These are phyloP conservation scores for Protoeuglena noctilucae DNA, from an alignment of 139 green algal species.

Conservation along the genomic window DNA sequence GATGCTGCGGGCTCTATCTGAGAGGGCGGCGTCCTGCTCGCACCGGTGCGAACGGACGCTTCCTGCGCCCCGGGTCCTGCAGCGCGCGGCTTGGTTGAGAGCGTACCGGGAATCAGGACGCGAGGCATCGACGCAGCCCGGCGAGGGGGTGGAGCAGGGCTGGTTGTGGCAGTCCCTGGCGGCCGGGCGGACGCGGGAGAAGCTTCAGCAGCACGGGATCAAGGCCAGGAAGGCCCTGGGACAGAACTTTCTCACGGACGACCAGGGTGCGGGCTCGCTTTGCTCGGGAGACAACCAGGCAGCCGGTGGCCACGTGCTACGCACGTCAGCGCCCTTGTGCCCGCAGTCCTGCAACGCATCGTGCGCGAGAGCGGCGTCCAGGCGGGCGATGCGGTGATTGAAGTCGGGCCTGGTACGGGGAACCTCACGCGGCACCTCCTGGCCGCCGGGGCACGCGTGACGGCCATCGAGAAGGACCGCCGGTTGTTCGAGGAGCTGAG, in stretches of 20 bases:
- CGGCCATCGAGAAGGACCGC: constrained; percentile 87
- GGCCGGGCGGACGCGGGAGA: neutral
- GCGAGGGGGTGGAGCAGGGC: neutral
- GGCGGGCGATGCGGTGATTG: constrained; percentile 59
- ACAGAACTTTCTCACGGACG: constrained; percentile 83
- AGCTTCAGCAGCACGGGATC: neutral
- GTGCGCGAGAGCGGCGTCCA: constrained; percentile 22
- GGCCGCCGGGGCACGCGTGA: constrained; percentile 38
- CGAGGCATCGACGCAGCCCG: too few species aligned
- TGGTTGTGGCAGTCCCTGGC: neutral
- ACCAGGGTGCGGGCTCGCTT: constrained; percentile 52
- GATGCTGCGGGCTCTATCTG: too few species aligned
- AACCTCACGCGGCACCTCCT: constrained; percentile 74
- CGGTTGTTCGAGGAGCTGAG: constrained; percentile 27
- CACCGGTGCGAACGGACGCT: too few species aligned
- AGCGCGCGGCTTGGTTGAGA: too few species aligned
- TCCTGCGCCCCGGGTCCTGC: too few species aligned
- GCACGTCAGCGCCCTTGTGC: neutral
- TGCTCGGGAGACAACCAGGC: constrained; percentile 17
- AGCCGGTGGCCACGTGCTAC: neutral
- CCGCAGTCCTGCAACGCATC: neutral
- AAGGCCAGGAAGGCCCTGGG: constrained; percentile 27
- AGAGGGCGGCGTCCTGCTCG: too few species aligned
- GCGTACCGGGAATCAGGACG: too few species aligned
- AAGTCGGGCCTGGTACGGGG: constrained; percentile 74